Conservation (phyloP, 371 early-diverging fungal genomes). For the Mortierella sp. region DNA sequence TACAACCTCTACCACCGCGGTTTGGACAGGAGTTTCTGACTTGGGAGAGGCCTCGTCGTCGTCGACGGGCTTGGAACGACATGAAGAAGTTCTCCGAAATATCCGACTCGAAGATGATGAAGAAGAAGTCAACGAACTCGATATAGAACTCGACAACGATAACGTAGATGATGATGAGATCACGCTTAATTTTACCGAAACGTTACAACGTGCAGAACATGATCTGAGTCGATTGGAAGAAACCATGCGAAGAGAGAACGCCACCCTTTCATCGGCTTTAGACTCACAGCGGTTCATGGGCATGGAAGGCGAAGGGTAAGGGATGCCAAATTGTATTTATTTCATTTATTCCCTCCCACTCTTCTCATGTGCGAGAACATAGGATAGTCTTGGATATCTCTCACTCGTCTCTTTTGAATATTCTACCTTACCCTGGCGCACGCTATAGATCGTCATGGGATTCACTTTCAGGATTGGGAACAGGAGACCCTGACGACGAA, state of each 20-base stretch:
- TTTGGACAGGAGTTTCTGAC: no score
- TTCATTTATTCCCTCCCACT: neutral
- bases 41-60: neutral
- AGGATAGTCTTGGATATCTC: neutral
- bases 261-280: conserved; percentile 21
- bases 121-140: conserved; percentile 42
- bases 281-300: conserved; percentile 28
- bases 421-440: neutral
- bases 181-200: conserved; percentile 13
- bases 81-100: conserved; percentile 18
- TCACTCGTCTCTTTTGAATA: neutral
- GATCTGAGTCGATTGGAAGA: conserved; percentile 3
- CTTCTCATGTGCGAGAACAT: neutral
- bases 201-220: conserved; percentile 15
- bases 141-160: conserved; percentile 40
- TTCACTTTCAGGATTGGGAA: conserved; percentile 18
- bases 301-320: conserved; percentile 22
- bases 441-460: neutral
- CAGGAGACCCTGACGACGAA: conserved; percentile 31
- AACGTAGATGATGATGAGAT: conserved; percentile 27
- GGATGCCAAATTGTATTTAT: neutral
- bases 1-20: neutral
- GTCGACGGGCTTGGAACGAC: neutral
- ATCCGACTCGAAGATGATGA: conserved; percentile 34
- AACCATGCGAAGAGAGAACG: conserved; percentile 19